Evolutionary conservation across 148 eudicot species (phyloP).

Genomic region (Dianthus caryophyllus): DNA sequence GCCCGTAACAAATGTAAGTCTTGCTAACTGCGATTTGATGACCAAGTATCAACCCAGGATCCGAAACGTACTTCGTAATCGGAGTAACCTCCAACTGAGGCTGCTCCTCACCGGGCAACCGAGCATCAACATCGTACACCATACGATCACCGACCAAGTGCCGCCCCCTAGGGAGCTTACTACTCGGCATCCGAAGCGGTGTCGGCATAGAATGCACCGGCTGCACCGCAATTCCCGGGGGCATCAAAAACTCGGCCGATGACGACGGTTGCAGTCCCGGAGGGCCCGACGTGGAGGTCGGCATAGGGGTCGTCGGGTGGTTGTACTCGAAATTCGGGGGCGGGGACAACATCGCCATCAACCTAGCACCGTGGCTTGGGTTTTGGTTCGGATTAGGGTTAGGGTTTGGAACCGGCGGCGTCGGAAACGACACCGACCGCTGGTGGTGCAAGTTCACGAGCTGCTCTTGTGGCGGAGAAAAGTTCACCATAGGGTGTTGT

Average conservation of each 20-base stretch:
- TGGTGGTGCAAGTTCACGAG: constrained; percentile 8
- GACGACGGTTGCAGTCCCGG: constrained; percentile 14
- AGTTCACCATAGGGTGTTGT: constrained; percentile 3
- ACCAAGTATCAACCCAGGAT: constrained; percentile 82
- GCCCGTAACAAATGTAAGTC: constrained; percentile 88
- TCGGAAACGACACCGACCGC: constrained; percentile 7
- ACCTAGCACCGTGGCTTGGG: constrained; percentile 10
- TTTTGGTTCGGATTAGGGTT: constrained; percentile 2
- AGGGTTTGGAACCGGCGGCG: constrained; percentile 1
- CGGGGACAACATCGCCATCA: constrained; percentile 14
- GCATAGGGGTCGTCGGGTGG: constrained; percentile 8
- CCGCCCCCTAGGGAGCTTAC: constrained; percentile 78
- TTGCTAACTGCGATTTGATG: constrained; percentile 90
- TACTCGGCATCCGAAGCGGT: constrained; percentile 64
- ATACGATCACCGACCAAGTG: constrained; percentile 60
- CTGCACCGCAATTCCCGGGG: constrained; percentile 17
- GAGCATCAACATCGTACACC: constrained; percentile 71
- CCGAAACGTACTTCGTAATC: constrained; percentile 85
- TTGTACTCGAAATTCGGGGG: constrained; percentile 10
- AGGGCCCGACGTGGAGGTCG: constrained; percentile 2
- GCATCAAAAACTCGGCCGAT: constrained; percentile 42
- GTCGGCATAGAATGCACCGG: constrained; percentile 32
- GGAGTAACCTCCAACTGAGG: constrained; percentile 98
- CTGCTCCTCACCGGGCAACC: constrained; percentile 84
- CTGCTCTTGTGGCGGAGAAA: constrained; percentile 10